Conservation (phyloP, 345 rosid genomes). For the Mangifera indica region DNA sequence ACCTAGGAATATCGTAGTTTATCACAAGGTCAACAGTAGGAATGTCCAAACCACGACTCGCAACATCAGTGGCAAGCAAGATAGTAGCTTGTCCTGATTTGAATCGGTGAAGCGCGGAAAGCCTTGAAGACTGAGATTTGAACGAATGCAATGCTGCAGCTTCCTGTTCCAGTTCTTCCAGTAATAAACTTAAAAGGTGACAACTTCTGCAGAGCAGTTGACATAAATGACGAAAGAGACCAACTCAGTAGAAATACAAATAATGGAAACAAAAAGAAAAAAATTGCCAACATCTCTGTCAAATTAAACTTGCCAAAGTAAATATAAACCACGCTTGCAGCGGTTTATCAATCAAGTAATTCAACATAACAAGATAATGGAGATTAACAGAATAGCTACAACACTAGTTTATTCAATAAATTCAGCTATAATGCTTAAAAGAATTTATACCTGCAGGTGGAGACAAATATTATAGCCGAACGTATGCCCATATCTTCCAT, state of each 20-base stretch:
- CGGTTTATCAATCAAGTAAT: neutral
- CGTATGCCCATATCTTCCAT: slow-evolving; percentile 84
- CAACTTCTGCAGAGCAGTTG: slow-evolving; percentile 53
- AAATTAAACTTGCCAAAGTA: neutral
- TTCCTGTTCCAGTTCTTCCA: slow-evolving; percentile 84
- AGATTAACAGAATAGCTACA: neutral
- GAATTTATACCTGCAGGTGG: slow-evolving; percentile 79
- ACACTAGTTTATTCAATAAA: neutral
- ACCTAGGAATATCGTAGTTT: slow-evolving; percentile 96
- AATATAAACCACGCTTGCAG: neutral
- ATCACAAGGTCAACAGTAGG: slow-evolving; percentile 94
- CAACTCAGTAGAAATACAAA: neutral
- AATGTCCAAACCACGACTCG: slow-evolving; percentile 94
- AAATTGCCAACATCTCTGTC: neutral
- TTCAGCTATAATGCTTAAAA: neutral
- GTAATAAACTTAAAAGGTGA: slow-evolving; percentile 67
- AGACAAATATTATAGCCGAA: slow-evolving; percentile 89
- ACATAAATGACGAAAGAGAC: slow-evolving; percentile 6
- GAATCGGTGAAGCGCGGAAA: slow-evolving; percentile 73
- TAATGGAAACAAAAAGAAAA: neutral
- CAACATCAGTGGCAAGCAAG: slow-evolving; percentile 91
- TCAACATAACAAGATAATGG: neutral
- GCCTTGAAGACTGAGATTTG: slow-evolving; percentile 75
- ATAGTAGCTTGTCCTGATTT: slow-evolving; percentile 80
- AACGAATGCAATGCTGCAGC: slow-evolving; percentile 74